These are phyloP conservation scores for Suillus ampliporus DNA, from an alignment of 768 basidiomycete genomes.

Conservation along the genomic window DNA sequence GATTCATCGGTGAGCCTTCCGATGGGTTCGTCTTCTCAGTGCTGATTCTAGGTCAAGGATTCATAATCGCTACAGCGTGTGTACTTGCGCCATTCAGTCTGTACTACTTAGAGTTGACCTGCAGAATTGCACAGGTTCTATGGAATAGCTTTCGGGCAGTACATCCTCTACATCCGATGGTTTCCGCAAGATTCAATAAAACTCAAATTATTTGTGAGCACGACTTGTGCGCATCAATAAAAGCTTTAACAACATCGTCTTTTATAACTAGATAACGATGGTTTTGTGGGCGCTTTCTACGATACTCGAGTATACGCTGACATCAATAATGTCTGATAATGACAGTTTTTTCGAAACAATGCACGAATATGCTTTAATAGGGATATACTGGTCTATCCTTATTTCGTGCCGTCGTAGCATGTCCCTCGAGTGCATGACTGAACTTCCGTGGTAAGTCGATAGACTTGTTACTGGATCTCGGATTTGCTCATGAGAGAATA, in stretches of 20 bases:
- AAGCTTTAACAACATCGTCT: too few species aligned
- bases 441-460: not conserved
- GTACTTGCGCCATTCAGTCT: constrained; percentile 1
- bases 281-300: not conserved
- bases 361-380: not conserved
- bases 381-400: not conserved
- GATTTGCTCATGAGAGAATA: not conserved
- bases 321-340: not conserved
- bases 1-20: constrained; percentile 20
- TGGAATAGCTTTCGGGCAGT: constrained; percentile 23
- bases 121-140: constrained; percentile 20
- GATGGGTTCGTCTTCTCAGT: too few species aligned
- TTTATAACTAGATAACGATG: not conserved
- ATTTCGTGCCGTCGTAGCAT: not conserved
- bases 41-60: constrained; percentile 13
- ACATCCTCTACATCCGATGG: constrained; percentile 18
- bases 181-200: constrained; percentile 27
- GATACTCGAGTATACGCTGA: not conserved
- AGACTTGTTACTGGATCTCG: not conserved
- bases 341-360: not conserved
- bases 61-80: constrained; percentile 16
- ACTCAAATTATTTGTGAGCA: constrained; percentile 23
- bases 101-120: not conserved
- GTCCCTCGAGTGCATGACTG: not conserved
- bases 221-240: too few species aligned